A percentile compares a stretch with the other conserved stretches of the same genome.
phyloP scores from a whole-genome alignment of 2,329 filamentous ascomycete species.

The Ophiostoma sp. region DNA sequence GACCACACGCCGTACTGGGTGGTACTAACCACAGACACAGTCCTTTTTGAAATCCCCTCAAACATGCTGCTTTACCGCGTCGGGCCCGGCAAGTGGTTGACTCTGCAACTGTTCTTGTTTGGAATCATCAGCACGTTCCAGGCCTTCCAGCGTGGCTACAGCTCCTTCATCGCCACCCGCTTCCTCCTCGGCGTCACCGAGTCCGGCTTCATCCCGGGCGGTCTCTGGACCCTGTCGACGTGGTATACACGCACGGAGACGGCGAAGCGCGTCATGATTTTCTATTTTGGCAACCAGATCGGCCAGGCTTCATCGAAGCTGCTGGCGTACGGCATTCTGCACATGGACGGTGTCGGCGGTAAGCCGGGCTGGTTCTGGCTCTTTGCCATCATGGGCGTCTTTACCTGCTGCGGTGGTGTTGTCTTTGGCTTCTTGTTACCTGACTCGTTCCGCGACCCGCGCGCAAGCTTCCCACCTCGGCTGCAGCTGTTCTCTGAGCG shows the following conservation, averaged over 20 bases:
- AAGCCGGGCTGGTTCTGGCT: constrained; percentile 9
- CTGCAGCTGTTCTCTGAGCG: background rate
- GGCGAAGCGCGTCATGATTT: constrained; percentile 48
- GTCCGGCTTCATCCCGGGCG: constrained; percentile 51
- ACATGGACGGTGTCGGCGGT: constrained; percentile 4
- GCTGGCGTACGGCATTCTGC: constrained; percentile 39
- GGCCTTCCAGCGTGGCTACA: constrained; percentile 34
- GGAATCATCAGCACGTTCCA: background rate
- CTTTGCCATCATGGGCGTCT: background rate
- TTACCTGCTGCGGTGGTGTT: background rate
- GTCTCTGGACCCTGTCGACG: constrained; percentile 46
- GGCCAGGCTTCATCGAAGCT: constrained; percentile 41
- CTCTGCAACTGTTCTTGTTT: background rate
- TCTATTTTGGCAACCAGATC: constrained; percentile 52
- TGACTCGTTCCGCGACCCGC: background rate
- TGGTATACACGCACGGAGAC: constrained; percentile 52
- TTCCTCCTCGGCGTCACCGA: constrained; percentile 49
- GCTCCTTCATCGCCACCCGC: constrained; percentile 44
- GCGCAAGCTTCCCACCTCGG: background rate
- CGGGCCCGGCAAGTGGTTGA: constrained; percentile 1
- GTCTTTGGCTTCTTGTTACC: constrained; percentile 3
- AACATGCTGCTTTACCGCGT: constrained; percentile 7
- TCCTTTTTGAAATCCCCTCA: constrained; percentile 21
- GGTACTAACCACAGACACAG: constrained; percentile 14
- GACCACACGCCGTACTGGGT: no score